Percentiles rank a stretch among this genome's conserved stretches.
phyloP scores from a whole-genome alignment of 345 rosid species.

The Salix viminalis region DNA sequence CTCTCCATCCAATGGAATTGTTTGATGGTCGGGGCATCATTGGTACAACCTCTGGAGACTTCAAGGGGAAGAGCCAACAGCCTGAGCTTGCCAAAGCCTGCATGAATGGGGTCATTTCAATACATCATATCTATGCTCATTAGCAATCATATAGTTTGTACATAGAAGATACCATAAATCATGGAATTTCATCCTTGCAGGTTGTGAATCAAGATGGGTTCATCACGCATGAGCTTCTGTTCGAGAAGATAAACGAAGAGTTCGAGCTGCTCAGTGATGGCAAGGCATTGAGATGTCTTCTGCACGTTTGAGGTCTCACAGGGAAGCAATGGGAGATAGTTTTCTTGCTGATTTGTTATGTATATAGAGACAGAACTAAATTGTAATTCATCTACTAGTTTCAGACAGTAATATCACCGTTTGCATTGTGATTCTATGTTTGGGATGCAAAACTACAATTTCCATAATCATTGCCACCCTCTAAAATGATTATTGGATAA shows the following conservation, averaged over 20 bases:
- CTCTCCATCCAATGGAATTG: slow-evolving; percentile 45
- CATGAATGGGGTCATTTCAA: slow-evolving; percentile 16
- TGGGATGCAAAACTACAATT: not conserved
- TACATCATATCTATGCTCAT: not conserved
- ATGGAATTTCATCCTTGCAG: slow-evolving; percentile 10
- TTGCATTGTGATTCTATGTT: not conserved
- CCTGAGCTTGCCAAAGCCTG: slow-evolving; percentile 32
- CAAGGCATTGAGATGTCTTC: slow-evolving; percentile 39
- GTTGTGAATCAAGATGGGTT: slow-evolving; percentile 27
- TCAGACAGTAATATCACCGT: not conserved
- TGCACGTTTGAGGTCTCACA: slow-evolving; percentile 16
- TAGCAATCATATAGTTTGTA: not conserved
- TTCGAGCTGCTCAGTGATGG: slow-evolving; percentile 31
- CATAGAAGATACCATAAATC: not conserved
- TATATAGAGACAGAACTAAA: not conserved
- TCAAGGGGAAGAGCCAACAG: slow-evolving; percentile 33
- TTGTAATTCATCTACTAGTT: not conserved
- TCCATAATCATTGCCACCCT: not conserved
- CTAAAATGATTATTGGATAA: not conserved
- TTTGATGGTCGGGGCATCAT: slow-evolving; percentile 29
- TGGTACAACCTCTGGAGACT: slow-evolving; percentile 28
- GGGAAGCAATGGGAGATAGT: not conserved
- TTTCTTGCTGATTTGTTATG: not conserved
- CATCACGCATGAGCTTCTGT: slow-evolving; percentile 37
- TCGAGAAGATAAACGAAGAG: slow-evolving; percentile 36